Evolutionary conservation across 495 filamentous ascomycete species (phyloP).

Genomic region (Alectoria sarmentosa): DNA sequence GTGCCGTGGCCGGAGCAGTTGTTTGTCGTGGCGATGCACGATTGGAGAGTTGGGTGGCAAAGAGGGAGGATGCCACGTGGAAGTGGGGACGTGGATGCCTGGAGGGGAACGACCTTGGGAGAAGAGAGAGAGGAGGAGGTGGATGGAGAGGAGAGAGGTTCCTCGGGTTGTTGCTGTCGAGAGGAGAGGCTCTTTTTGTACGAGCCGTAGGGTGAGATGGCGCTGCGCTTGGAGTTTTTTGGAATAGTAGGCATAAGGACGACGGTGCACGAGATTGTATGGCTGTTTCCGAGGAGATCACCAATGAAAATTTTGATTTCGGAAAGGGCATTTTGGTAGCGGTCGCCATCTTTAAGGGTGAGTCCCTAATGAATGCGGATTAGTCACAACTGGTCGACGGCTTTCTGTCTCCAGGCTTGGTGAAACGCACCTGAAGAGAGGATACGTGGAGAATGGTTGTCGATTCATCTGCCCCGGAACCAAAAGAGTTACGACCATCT

Average conservation of each 20-base stretch:
- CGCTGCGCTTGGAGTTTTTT: conserved; percentile 15
- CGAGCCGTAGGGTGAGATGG: conserved; percentile 28
- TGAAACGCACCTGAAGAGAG: conserved; percentile 9
- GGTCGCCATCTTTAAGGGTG: conserved; percentile 4
- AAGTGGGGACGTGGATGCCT: conserved; percentile 23
- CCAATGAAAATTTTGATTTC: conserved; percentile 28
- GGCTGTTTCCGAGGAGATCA: conserved; percentile 28
- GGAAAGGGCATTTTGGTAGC: conserved; percentile 11
- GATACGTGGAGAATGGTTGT: conserved; percentile 15
- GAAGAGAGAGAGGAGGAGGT: conserved; percentile 26
- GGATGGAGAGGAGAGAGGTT: conserved; percentile 32
- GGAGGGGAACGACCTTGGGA: conserved; percentile 23
- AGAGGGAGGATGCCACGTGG: conserved; percentile 38
- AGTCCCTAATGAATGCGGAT: conserved; percentile 7
- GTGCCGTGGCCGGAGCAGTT: conserved; percentile 70
- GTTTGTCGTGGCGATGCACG: conserved; percentile 56
- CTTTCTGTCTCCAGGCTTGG: no score
- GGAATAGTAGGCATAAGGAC: conserved; percentile 33
- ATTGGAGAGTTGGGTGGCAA: conserved; percentile 57
- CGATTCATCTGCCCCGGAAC: not conserved
- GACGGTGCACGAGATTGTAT: conserved; percentile 35
- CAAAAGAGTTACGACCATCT: not conserved
- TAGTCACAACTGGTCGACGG: not conserved
- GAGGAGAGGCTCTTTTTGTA: conserved; percentile 30
- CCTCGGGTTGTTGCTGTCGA: conserved; percentile 29